Conservation (phyloP, 2,329 filamentous ascomycete species). For the Epichloe hybrida region DNA sequence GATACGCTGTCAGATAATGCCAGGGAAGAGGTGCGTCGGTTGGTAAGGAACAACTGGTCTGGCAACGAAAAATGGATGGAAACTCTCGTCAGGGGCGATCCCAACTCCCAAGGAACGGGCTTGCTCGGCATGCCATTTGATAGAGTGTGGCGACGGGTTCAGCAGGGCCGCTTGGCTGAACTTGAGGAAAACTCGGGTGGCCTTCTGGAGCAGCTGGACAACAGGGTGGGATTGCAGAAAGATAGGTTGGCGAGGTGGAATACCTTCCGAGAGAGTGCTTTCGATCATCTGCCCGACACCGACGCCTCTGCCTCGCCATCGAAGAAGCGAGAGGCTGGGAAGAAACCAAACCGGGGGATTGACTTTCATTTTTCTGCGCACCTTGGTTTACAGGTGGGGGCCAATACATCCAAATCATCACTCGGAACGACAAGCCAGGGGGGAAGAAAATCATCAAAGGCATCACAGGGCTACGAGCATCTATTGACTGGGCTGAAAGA, state of each 20-base stretch:
- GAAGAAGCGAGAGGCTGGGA: slow-evolving; percentile 12
- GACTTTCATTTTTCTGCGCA: slow-evolving; percentile 43
- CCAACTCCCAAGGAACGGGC: slow-evolving; percentile 39
- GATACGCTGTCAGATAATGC: slow-evolving; percentile 27
- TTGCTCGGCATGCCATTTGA: slow-evolving; percentile 57
- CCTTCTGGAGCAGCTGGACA: slow-evolving; percentile 58
- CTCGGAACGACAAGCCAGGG: slow-evolving; percentile 17
- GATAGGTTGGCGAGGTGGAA: slow-evolving; percentile 61
- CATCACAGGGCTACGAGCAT: slow-evolving; percentile 29
- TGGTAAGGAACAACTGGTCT: slow-evolving; percentile 62
- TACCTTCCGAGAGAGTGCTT: slow-evolving; percentile 42
- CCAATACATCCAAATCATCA: slow-evolving; percentile 9
- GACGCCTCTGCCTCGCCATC: slow-evolving; percentile 10
- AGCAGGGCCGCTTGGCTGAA: slow-evolving; percentile 42
- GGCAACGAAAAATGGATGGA: slow-evolving; percentile 65
- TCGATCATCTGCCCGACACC: slow-evolving; percentile 17
- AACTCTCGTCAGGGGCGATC: slow-evolving; percentile 54
- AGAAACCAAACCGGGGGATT: slow-evolving; percentile 22
- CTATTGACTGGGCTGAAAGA: slow-evolving; percentile 28
- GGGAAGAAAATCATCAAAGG: slow-evolving; percentile 7
- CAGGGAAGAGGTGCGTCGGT: slow-evolving; percentile 40
- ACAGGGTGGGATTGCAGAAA: slow-evolving; percentile 51
- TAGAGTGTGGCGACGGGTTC: slow-evolving; percentile 55
- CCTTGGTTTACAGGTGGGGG: slow-evolving; percentile 31
- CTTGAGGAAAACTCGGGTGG: slow-evolving; percentile 38